Base-by-base conservation (phyloP, 345 rosid genomes). In the Bruguiera sexangula region DNA sequence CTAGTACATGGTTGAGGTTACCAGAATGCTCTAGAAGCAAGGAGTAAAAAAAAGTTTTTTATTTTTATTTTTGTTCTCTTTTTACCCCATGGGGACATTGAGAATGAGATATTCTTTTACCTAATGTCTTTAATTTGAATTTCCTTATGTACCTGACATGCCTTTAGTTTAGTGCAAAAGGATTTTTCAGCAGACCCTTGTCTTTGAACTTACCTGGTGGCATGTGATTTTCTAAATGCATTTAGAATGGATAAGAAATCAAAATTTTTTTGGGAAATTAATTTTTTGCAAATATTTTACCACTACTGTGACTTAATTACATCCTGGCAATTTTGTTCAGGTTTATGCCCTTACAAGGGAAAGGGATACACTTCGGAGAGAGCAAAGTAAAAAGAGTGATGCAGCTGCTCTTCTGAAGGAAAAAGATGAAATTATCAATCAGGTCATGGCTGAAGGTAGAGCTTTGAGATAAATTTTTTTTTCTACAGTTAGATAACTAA, bases 381-480 rank as follows among this genome's bases (percentile, higher is more conserved):
- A 96, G 81, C 99, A 90, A 77, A 92, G 74, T 81, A 96, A 83
- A 80, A 90, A 85, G 83, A 90, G 90, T 81, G 99, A 96, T 75
- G 97, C 99, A 34, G 94, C 98, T 59, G 97, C 93, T 72, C 99
- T 96, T 80, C 80, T 96, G 70, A 92, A 90, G 86, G 99, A 96
- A 83, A 96, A 96, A 78, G 99, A 96, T 85, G 99, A 96, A 81
- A 92, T 96, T 63, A 92, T 96, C 74, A 92, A 46, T 81, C 98
- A 92, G 85, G 96, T 96, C 74, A 96, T 92, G 98, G 98, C 99
- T 73, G 99, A 92, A 92, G 99, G 98, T 96, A 79, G 65, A 82
- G 81, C 63, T 69, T 55, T 79, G 37, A 43, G 74, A 72, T 65
- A 48, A 59, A 37, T 37, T 70, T 55, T 20, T 55, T 20, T 50